phyloP scores from a whole-genome alignment of 108 stramenopile species.

The Skeletonema marinoi region DNA sequence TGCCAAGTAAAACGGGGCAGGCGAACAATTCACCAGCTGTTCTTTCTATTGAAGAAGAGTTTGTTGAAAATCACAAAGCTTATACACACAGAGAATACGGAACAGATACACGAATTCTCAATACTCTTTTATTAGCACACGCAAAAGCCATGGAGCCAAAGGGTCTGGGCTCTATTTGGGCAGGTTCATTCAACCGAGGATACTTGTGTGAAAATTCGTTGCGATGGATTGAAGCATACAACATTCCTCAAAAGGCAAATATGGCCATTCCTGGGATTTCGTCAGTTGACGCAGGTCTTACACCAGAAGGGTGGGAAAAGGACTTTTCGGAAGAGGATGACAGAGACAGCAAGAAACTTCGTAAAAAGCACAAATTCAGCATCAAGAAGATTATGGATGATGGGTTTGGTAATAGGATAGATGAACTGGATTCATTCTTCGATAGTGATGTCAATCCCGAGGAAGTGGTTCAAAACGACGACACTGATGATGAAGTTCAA shows the following conservation, averaged over 20 bases:
- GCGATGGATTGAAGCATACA: constrained; percentile 61
- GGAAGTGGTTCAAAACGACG: constrained; percentile 10
- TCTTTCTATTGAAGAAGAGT: constrained; percentile 40
- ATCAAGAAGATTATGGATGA: constrained; percentile 46
- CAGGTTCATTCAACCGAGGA: constrained; percentile 71
- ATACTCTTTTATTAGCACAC: constrained; percentile 69
- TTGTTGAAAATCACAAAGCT: constrained; percentile 29
- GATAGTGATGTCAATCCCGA: constrained; percentile 25
- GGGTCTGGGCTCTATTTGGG: constrained; percentile 85
- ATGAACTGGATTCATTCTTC: constrained; percentile 45
- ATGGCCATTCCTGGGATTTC: constrained; percentile 66
- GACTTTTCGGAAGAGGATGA: constrained; percentile 41
- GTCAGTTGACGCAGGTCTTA: constrained; percentile 53
- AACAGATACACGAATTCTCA: constrained; percentile 63
- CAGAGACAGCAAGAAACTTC: constrained; percentile 32
- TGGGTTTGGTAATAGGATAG: constrained; percentile 32
- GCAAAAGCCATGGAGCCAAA: constrained; percentile 69
- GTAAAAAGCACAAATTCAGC: constrained; percentile 46
- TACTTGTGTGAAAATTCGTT: constrained; percentile 79
- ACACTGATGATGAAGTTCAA: not conserved
- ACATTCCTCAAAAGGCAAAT: constrained; percentile 63
- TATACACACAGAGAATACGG: constrained; percentile 81
- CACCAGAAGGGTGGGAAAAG: constrained; percentile 45
- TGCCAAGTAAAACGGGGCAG: constrained; percentile 20
- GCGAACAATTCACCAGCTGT: constrained; percentile 6